Conservation (phyloP, 805 yeast genomes). For the Myxozyma sirexii region DNA sequence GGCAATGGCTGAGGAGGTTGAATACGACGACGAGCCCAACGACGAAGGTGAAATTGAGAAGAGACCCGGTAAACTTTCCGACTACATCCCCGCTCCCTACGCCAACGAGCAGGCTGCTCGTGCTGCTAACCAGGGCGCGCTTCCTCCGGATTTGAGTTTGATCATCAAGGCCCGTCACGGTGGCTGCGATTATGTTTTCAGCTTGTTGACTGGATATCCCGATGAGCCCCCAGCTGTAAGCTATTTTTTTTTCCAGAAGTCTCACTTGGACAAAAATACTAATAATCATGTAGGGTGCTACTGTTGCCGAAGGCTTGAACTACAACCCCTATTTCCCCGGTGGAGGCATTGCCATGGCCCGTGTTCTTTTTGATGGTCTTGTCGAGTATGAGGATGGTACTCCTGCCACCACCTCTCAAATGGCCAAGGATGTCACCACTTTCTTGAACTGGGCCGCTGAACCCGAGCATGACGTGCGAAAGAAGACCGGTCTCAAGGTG, state of each 20-base stretch:
- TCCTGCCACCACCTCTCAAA: constrained; percentile 96
- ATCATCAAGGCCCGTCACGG: constrained; percentile 99
- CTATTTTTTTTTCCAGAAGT: neutral
- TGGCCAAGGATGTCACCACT: constrained; percentile 97
- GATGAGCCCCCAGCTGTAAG: constrained; percentile 88
- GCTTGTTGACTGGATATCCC: constrained; percentile 96
- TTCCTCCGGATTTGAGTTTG: constrained; percentile 96
- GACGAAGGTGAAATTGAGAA: constrained; percentile 96
- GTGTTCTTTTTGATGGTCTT: constrained; percentile 94
- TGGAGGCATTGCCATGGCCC: constrained; percentile 98
- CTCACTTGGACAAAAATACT: neutral
- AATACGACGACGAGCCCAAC: constrained; percentile 95
- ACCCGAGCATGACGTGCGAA: constrained; percentile 98
- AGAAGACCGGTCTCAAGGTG: constrained; percentile 94
- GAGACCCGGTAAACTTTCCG: constrained; percentile 98
- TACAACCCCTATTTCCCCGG: constrained; percentile 99
- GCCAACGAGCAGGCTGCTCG: constrained; percentile 99
- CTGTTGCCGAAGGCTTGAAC: constrained; percentile 89
- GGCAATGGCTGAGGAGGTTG: constrained; percentile 93
- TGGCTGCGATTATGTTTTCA: constrained; percentile 91
- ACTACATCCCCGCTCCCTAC: constrained; percentile 91
- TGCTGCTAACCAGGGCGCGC: constrained; percentile 99
- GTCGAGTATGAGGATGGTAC: constrained; percentile 99
- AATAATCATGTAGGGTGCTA: constrained; percentile 56
- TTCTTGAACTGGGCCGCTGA: constrained; percentile 98